Base-by-base conservation (phyloP, 805 yeast genomes). In the Hanseniaspora lachancei region DNA sequence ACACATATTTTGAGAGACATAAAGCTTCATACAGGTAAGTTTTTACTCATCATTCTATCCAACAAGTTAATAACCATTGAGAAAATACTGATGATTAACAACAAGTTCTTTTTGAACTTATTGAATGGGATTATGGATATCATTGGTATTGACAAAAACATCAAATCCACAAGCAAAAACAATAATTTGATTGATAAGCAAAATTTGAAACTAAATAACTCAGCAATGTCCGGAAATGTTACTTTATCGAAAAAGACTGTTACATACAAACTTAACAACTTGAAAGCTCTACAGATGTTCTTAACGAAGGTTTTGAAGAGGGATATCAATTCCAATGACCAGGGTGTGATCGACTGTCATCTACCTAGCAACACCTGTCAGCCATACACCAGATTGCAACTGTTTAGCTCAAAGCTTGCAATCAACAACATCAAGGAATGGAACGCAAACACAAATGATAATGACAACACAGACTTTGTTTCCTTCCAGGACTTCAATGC, bases 1-100 rank as follows among this genome's bases (percentile, higher is more conserved):
- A 85, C 97, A 18, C 97, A 93, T 66, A 84, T 93, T 42, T 77
- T 77, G 34, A 81, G 88, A 1, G 80, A 79, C 4, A 81, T 93
- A 29, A 77, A 96, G 55, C 77, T 79, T 47, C 89, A 86, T 58
- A 80, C 95, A 1, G 78, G 91, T 0, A 78, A 76, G 57, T 86
- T 84, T 61, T 69, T 89, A 27, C 12, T 32, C 6, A 46, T 46
- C 12, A 46, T 53, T 6, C 12, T 53, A 21, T 46, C 49, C 10
- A 46, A 53, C 24, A 53, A 53, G 15, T 27, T 46, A 23, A 46
- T 53, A 23, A 53, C 47, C 24, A 53, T 46, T 32, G 50, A 53
- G 21, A 72, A 75, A 41, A 73, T 81, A 3, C 65, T 89, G 54
- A 66, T 88, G n/a, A 67, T 86, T 13, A 78, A 81, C 7, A 74